These are phyloP conservation scores for Xylariaceae sp. DNA, from an alignment of 2,329 filamentous ascomycete genomes.

Conservation along the genomic window DNA sequence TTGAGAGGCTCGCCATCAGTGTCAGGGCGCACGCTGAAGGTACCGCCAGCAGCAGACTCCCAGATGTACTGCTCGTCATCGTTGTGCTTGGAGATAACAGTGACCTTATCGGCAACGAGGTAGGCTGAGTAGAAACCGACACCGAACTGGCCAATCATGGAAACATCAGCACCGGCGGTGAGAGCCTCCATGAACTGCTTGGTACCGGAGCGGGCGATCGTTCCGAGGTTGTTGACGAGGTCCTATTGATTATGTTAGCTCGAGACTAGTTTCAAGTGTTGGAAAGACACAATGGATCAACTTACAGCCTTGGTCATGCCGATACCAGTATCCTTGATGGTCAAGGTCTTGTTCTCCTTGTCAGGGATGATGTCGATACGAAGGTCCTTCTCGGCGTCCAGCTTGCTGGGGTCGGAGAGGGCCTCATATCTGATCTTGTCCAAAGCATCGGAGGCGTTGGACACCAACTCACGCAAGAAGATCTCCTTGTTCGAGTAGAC, in stretches of 20 bases:
- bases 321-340: slow-evolving; percentile 96
- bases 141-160: slow-evolving; percentile 99
- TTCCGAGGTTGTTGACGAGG: slow-evolving; percentile 99
- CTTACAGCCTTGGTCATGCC: slow-evolving; percentile 99
- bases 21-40: slow-evolving; percentile 89
- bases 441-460: slow-evolving; percentile 96
- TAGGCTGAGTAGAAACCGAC: slow-evolving; percentile 99
- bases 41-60: slow-evolving; percentile 96
- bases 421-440: slow-evolving; percentile 99
- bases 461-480: slow-evolving; percentile 97
- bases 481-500: slow-evolving; percentile 99
- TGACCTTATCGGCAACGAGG: slow-evolving; percentile 95
- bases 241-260: slow-evolving; percentile 56
- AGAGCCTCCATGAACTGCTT: slow-evolving; percentile 99
- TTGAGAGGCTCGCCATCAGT: slow-evolving; percentile 87
- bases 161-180: slow-evolving; percentile 96
- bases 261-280: slow-evolving; percentile 36
- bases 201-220: slow-evolving; percentile 96
- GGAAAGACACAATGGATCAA: slow-evolving; percentile 30
- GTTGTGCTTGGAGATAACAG: slow-evolving; percentile 97
- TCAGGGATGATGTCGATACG: slow-evolving; percentile 98
- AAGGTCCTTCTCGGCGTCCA: slow-evolving; percentile 96
- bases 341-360: slow-evolving; percentile 96
- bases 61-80: slow-evolving; percentile 99
- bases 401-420: slow-evolving; percentile 93